Conservation (phyloP, 2,329 filamentous ascomycete genomes). For the Pseudohalonectria lignicola region DNA sequence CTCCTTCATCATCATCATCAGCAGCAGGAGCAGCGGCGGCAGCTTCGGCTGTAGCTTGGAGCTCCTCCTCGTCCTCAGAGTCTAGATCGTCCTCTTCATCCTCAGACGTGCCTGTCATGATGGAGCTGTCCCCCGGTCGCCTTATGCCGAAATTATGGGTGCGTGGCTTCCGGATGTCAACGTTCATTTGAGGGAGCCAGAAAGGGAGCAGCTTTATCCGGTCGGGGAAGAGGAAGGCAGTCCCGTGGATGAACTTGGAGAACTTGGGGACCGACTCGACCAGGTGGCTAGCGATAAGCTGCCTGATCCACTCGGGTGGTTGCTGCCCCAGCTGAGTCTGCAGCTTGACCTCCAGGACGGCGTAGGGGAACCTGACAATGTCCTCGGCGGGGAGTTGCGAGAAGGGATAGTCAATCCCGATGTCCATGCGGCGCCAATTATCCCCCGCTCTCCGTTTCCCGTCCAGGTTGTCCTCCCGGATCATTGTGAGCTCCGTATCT, state of each 20-base stretch:
- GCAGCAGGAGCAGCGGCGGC: no score
- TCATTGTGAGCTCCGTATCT: slow-evolving; percentile 91
- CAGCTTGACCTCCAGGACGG: slow-evolving; percentile 91
- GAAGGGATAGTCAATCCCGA: slow-evolving; percentile 93
- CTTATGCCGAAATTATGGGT: slow-evolving; percentile 87
- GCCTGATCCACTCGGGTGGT: slow-evolving; percentile 90
- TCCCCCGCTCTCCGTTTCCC: slow-evolving; percentile 64
- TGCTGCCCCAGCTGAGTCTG: slow-evolving; percentile 94
- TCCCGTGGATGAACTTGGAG: slow-evolving; percentile 97
- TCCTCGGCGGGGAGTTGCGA: slow-evolving; percentile 77
- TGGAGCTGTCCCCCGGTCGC: slow-evolving; percentile 62
- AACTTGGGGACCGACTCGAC: slow-evolving; percentile 99
- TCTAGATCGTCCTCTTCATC: slow-evolving; percentile 66
- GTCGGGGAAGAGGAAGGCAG: slow-evolving; percentile 73
- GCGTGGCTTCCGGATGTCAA: slow-evolving; percentile 89
- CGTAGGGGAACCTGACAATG: slow-evolving; percentile 87
- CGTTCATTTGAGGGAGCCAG: slow-evolving; percentile 98
- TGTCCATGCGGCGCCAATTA: slow-evolving; percentile 96
- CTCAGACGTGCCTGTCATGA: slow-evolving; percentile 66
- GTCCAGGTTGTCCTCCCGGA: slow-evolving; percentile 89
- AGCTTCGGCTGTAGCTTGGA: no score
- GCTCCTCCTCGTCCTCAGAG: slow-evolving; percentile 40
- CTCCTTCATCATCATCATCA: slow-evolving; percentile 17
- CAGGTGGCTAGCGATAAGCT: slow-evolving; percentile 84
- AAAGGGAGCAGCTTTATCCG: slow-evolving; percentile 86